Base-by-base conservation (phyloP, 352 stramenopile genomes). In the Pythium rhizo-oryzae region DNA sequence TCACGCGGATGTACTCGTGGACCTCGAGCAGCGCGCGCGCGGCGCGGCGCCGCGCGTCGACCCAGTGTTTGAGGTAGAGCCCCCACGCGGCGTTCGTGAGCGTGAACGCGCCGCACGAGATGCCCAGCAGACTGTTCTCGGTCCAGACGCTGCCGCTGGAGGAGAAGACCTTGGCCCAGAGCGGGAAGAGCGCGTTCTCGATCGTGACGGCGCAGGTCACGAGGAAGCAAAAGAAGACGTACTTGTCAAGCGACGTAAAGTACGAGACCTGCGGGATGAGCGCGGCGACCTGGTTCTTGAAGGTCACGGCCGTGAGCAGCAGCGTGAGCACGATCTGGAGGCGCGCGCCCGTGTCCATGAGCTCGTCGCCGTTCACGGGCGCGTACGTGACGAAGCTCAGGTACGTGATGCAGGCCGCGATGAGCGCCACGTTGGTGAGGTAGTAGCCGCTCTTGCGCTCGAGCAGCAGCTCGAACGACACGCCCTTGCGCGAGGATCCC, bases 191-290 rank as follows among this genome's bases (percentile, higher is more conserved):
- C 5, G 82, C 76, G 53, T 84, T 90, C 65, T 85, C 82, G 49
- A 90, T 57, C 23, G 80, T 77, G 13, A 90, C 79, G 11, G 78
- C n/a, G 39, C 70, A 87, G 13, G 80, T 70, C 43, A 87, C 72
- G 8, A 88, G 59, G 65, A 90, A 90, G 78, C 80, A 88, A 54
- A 87, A 82, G 43, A 81, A 86, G 0, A 90, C 76, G 41, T 86
- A 90, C 63, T 79, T 74, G 58, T 90, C 82, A 23, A 90, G 61
- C 1, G 71, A 77, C 28, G 84, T 92, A 30, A 89, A 82, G 59
- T 92, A 92, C 53, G 81, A 85, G 12, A 92, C 79, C 49, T 89
- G 77, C 12, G 84, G 84, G 2, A 88, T 80, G 0, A 81, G 47
- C 1, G 72, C 72, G 24, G 77, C 73, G 1, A 90, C 79, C n/a